Percentiles rank a stretch among this genome's conserved stretches.
phyloP scores from a whole-genome alignment of 345 rosid species.

The Eucalyptus marginata region DNA sequence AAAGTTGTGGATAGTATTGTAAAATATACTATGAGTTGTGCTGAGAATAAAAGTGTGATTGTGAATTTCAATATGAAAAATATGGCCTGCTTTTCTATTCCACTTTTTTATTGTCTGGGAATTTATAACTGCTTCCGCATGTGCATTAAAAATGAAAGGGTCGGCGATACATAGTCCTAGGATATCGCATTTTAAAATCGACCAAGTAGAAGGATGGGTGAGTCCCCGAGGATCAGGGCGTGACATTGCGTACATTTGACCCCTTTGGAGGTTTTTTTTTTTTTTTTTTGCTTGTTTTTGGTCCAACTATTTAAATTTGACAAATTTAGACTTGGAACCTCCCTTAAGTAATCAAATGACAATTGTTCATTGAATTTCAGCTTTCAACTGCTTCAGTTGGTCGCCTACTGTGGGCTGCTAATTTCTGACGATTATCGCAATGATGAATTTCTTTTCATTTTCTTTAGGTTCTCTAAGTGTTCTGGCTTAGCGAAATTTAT shows the following conservation, averaged over 20 bases:
- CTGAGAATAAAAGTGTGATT: no score
- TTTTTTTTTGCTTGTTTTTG: background rate
- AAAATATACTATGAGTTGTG: no score
- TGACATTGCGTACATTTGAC: background rate
- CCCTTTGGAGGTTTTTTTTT: background rate
- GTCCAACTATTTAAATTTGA: background rate
- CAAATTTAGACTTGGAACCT: background rate
- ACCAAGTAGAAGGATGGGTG: no score
- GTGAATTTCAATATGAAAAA: no score
- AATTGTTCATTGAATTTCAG: background rate
- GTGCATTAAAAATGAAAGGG: no score
- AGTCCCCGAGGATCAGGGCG: no score
- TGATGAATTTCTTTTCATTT: background rate
- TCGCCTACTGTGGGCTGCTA: background rate
- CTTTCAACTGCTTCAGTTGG: background rate
- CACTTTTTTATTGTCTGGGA: no score
- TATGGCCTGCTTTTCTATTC: no score
- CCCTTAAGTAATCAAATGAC: background rate
- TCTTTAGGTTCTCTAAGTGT: background rate
- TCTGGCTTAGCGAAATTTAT: background rate
- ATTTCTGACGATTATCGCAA: background rate
- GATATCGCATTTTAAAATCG: no score
- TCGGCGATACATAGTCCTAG: no score
- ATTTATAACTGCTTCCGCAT: no score
- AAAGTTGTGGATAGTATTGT: no score